Evolutionary conservation across 495 filamentous ascomycete genomes (phyloP), one percentile per base, ranked within the genome.

Genomic region (Penicillium crystallinum): DNA sequence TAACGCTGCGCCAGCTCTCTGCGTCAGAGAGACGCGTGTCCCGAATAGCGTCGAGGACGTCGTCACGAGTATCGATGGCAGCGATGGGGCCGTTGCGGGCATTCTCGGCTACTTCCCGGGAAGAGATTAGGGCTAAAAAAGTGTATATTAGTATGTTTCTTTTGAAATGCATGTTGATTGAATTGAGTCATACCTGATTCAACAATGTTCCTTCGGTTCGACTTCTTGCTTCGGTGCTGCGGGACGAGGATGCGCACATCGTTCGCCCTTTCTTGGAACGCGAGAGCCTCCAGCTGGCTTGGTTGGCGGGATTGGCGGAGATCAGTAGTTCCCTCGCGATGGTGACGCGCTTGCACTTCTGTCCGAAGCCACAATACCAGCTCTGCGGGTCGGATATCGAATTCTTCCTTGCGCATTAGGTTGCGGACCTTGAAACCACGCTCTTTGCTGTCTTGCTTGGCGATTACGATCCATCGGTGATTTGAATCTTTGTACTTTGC

Each of bases 61-160:
- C 81, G 72, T 97, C 91, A 38, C 85, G 84, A 1, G 86, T 89
- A 67, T 98, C 93, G 43, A 98, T 85, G 15, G 92, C 93, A 8
- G 84, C 82, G 58, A 97, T 86, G 1, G 91, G 91, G 11, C 86
- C 87, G 51, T 84, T 81, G 9, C 86, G 67, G 43, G 87, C 87
- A 14, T 77, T 74, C 54, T 85, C 79, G 37, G 87, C 73, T 42
- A 87, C 72, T 61, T 81, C 77, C 7, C 80, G 77, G 4, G 85
- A 81, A 44, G 77, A 78, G 25, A 75, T 61, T 54, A 90, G 80
- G 31, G 89, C 89, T 74, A 31, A 9, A 27, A 3, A 23, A 22
- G 15, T 15, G n/a, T 15, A 31, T 31, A 31, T 41, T 40, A 31
- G 54, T 48, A 34, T 29, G 9, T 22, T 10, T 10, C 2, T 8